A percentile compares a stretch with the other conserved stretches of the same genome.
Conservation (phyloP, 2,329 filamentous ascomycete species). For the Stenocarpella maydis region DNA sequence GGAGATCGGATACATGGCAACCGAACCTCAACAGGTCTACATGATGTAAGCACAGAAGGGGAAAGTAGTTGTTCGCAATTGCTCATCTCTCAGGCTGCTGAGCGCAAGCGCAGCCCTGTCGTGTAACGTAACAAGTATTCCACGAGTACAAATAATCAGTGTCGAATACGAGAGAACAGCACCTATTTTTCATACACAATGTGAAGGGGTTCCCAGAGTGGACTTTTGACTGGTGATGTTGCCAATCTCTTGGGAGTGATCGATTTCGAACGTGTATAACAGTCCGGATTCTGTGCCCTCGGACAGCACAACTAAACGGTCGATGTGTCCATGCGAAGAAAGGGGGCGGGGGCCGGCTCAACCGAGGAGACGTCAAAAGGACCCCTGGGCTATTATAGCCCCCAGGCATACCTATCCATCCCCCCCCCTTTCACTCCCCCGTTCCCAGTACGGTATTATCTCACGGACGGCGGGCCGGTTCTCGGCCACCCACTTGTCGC, state of each 20-base stretch:
- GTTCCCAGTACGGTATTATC: too few species aligned
- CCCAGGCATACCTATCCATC: too few species aligned
- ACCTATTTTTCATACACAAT: neutral
- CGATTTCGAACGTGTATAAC: slow-evolving; percentile 6
- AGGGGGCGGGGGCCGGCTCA: too few species aligned
- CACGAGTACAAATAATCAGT: neutral
- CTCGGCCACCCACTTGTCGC: slow-evolving; percentile 44
- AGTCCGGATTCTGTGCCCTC: neutral
- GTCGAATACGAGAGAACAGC: neutral
- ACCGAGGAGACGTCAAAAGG: neutral
- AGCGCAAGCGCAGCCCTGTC: neutral
- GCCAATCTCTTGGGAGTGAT: neutral
- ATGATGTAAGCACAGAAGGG: neutral
- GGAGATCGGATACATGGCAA: neutral
- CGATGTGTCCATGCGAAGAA: neutral
- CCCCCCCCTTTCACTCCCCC: too few species aligned
- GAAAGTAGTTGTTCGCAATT: neutral
- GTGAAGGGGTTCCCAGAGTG: neutral
- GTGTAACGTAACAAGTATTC: neutral
- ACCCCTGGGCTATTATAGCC: neutral
- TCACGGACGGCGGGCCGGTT: slow-evolving; percentile 41
- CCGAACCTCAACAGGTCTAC: neutral
- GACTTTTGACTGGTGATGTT: neutral
- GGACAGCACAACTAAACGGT: neutral
- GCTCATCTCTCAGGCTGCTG: neutral